Evolutionary conservation across 2,329 filamentous ascomycete genomes (phyloP).

Genomic region (Penicillium sp.): DNA sequence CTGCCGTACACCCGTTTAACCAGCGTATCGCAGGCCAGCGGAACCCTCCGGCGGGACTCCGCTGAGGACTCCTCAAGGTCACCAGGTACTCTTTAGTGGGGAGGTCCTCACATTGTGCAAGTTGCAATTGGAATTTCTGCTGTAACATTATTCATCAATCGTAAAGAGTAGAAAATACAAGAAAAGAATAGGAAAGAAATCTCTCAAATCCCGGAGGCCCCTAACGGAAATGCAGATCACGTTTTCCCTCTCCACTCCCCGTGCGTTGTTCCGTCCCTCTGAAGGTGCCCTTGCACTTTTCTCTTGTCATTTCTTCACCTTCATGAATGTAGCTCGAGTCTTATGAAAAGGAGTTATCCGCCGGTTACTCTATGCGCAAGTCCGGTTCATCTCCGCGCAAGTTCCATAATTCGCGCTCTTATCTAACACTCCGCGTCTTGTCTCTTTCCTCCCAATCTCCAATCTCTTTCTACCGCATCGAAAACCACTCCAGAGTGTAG

Average conservation of each 20-base stretch:
- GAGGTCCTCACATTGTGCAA: neutral
- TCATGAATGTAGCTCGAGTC: conserved; percentile 11
- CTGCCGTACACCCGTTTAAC: neutral
- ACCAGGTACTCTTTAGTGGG: neutral
- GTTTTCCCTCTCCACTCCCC: conserved; percentile 14
- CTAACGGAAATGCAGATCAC: conserved; percentile 1
- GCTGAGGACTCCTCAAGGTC: conserved; percentile 4
- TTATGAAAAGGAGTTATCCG: neutral
- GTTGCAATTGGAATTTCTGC: neutral
- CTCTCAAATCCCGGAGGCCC: neutral
- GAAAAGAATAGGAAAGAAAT: neutral
- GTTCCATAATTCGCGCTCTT: conserved; percentile 1
- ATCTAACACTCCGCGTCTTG: neutral
- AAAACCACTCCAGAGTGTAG: neutral
- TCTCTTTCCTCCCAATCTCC: neutral
- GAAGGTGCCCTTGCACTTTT: neutral
- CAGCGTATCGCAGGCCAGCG: conserved; percentile 12
- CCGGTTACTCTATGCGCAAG: conserved; percentile 11
- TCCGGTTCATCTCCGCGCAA: conserved; percentile 8
- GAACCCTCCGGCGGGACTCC: conserved; percentile 22
- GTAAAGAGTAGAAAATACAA: neutral
- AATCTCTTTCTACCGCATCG: neutral
- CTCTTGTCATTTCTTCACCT: conserved; percentile 3
- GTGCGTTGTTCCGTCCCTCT: conserved; percentile 8
- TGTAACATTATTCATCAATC: neutral